Evolutionary conservation across 2,329 filamentous ascomycete genomes (phyloP), one percentile per base, ranked within the genome.

Genomic region (Colletotrichum sidae): DNA sequence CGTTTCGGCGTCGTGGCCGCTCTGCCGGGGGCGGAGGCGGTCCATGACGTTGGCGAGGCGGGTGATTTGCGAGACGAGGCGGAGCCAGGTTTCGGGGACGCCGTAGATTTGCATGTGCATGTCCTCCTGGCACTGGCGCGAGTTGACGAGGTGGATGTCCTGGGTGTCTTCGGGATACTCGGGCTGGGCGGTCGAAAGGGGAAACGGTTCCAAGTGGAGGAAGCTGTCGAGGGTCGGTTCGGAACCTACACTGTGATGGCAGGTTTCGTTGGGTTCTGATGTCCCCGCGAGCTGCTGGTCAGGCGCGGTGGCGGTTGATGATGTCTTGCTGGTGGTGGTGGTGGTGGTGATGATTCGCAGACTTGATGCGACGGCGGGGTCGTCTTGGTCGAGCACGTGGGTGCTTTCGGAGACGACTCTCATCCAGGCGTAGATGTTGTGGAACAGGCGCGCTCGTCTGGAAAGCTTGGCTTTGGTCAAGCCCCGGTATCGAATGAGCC

Each of bases 1-100:
- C 2, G 38, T 25, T 5, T 55, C 46, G 11, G 51, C 51, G 15
- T 61, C 37, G 6, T n/a, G 15, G 12, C 39, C 17, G 1, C n/a
- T 33, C 5, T 50, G 37, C 4, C 17, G n/a, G 4, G 52, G 44
- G 8, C 44, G 10, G 9, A 61, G 51, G 2, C 13, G 37, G 10
- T 61, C 51, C 58, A 61, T 55, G 37, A 55, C 51, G 17, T 61
- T 61, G 12, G 58, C 51, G 0, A 60, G 51, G 33, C 42, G 49
- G 2, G 49, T 60, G 1, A 54, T 25, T 44, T 60, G 57, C 7
- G 57, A 54, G 2, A 41, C 41, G 3, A 54, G 50, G 15, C 57
- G 39, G 1, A 47, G 41, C 49, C 41, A 54, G 34, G 51, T 50
- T 8, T 50, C 44, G 0, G 58, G 58, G 2, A 60, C 58, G 2